Percentiles rank a stretch among this genome's conserved stretches.
These are phyloP conservation scores for Pythium aquatile DNA, from an alignment of 352 stramenopile genomes.

Conservation along the genomic window DNA sequence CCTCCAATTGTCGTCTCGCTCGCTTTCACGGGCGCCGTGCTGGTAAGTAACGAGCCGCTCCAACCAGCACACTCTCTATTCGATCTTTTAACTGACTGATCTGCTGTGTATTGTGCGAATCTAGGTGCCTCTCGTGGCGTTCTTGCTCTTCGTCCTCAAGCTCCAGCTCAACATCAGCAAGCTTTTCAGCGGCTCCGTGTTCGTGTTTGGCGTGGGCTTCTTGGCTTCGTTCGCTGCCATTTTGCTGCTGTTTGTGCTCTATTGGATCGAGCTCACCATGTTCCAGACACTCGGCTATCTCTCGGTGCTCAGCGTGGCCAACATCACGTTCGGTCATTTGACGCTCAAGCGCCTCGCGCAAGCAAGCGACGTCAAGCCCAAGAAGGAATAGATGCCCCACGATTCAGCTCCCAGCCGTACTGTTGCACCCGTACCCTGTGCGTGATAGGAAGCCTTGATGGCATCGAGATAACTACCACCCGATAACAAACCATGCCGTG, in stretches of 20 bases:
- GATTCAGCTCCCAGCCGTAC: neutral
- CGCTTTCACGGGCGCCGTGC: constrained; percentile 61
- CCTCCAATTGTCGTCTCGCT: constrained; percentile 66
- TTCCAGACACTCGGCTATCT: constrained; percentile 80
- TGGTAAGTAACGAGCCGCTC: constrained; percentile 27
- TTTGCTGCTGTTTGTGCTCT: constrained; percentile 76
- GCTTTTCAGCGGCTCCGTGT: constrained; percentile 59
- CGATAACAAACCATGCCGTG: neutral
- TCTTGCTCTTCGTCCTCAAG: constrained; percentile 61
- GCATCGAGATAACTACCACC: neutral
- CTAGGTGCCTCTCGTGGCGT: constrained; percentile 49
- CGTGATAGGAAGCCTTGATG: neutral
- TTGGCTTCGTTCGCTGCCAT: constrained; percentile 69
- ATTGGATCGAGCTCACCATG: constrained; percentile 91
- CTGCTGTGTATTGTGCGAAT: neutral
- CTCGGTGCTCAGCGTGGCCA: constrained; percentile 50
- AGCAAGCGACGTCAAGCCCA: constrained; percentile 43
- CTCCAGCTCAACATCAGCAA: constrained; percentile 65
- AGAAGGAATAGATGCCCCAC: constrained; percentile 46
- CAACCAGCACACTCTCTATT: neutral
- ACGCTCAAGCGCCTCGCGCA: constrained; percentile 75
- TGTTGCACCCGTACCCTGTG: neutral
- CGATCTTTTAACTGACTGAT: neutral
- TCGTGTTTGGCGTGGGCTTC: constrained; percentile 74
- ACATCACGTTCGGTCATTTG: constrained; percentile 66